phyloP scores from a whole-genome alignment of 306 rosid species.

The Sindora glabra region DNA sequence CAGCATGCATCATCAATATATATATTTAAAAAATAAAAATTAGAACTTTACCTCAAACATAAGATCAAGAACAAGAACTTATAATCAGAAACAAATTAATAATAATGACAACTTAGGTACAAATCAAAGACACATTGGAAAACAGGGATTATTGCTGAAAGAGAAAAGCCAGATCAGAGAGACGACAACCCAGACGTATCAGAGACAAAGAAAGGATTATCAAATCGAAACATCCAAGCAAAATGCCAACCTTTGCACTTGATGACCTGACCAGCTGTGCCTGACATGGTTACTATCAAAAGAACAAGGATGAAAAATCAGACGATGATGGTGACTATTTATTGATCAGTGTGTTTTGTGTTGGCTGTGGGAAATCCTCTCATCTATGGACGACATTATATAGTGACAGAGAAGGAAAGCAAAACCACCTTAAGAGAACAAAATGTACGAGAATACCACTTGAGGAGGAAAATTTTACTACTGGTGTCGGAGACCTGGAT shows the following conservation, averaged over 20 bases:
- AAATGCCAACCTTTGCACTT: conserved; percentile 63
- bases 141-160: too few relatives aligned
- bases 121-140: too few relatives aligned
- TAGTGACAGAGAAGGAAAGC: not conserved
- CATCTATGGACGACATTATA: not conserved
- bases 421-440: not conserved
- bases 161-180: too few relatives aligned
- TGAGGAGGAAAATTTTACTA: not conserved
- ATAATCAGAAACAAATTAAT: too few relatives aligned
- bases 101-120: too few relatives aligned
- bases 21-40: too few relatives aligned
- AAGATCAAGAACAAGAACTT: too few relatives aligned
- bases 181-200: too few relatives aligned
- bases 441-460: not conserved
- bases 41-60: too few relatives aligned
- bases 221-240: too few relatives aligned
- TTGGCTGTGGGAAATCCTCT: not conserved
- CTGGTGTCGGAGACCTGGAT: not conserved
- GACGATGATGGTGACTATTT: not conserved
- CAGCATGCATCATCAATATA: too few relatives aligned
- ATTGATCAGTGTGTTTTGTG: not conserved
- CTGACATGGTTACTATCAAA: conserved; percentile 36
- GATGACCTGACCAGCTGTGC: conserved; percentile 51
- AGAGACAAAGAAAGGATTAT: not conserved
- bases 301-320: too few relatives aligned